Base-by-base conservation (phyloP, 192 early-diverging fungal species). In the Umbelopsis vinacea region DNA sequence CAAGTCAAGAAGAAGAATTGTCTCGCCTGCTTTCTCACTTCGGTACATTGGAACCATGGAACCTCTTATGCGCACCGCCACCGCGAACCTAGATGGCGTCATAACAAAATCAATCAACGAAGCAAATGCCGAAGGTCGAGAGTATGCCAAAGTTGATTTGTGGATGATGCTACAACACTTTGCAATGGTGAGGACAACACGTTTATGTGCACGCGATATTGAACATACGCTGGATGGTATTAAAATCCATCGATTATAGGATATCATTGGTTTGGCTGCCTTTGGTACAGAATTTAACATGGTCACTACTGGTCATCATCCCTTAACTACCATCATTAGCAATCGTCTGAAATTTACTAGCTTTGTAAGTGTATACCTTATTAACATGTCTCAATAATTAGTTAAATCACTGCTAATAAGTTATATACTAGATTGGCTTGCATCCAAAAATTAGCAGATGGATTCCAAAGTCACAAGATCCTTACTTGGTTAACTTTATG, bases 231-330 rank as follows among this genome's bases (percentile, higher is more conserved):
- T 85, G 12, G 84, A 84, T 74, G 69, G 74, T 24, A 57, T 74
- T 21, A 52, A 43, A 33, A 40, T 46, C 3, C 17, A 37, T 6
- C n/a, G 3, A 3, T 5, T n/a, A 37, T n/a, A 63, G 57, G 57
- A 63, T 37, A 37, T 63, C 19, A 83, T 85, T 24, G 84, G 86
- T 4, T 77, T 80, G 23, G 79, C 81, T 0, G 84, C 84, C 9
- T 87, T 87, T 71, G 86, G 86, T 2, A 52, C 73, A 29, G 68
- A 82, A 6, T 87, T 87, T 52, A 66, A 79, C 23, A 83, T 87
- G 77, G 46, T 87, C 19, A 76, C 84, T 63, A 80, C 74, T 6
- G 81, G 76, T 2, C 60, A 55, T 1, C 81, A 86, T 68, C 74
- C 75, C 11, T 55, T 87, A 21, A 74, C 81, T 12, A 45, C 53